Evolutionary conservation across 2,329 filamentous ascomycete species (phyloP).

Genomic region (Pseudocercospora fijiensis): DNA sequence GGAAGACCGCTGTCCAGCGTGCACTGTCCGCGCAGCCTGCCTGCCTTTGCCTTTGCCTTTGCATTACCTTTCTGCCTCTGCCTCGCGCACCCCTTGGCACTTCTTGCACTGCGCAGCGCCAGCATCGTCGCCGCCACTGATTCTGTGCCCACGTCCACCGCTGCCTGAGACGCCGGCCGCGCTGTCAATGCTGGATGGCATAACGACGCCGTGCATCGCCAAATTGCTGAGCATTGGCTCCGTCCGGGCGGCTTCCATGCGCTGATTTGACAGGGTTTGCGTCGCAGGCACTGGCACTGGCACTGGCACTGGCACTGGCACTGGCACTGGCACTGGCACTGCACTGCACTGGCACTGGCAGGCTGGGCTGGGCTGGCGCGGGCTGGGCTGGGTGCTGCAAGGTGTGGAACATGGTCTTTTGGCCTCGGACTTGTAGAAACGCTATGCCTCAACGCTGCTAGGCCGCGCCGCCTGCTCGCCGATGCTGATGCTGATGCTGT

Average conservation of each 20-base stretch:
- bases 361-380: too few species aligned
- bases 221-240: constrained; percentile 18
- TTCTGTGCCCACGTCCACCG: constrained; percentile 5
- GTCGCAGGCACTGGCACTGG: too few species aligned
- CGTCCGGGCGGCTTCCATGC: constrained; percentile 20
- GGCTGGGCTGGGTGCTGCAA: constrained; percentile 16
- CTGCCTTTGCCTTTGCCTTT: too few species aligned
- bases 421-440: constrained; percentile 7
- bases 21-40: too few species aligned
- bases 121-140: constrained; percentile 15
- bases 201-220: constrained; percentile 21
- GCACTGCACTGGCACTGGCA: too few species aligned
- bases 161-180: constrained; percentile 18
- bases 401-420: constrained; percentile 19
- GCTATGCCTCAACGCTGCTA: constrained; percentile 8
- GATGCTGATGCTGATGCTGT: too few species aligned
- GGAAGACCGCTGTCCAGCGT: constrained; percentile 19
- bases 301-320: too few species aligned
- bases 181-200: constrained; percentile 19
- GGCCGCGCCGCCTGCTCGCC: background rate
- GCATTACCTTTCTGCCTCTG: constrained; percentile 15
- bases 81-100: background rate
- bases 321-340: too few species aligned
- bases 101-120: background rate
- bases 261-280: constrained; percentile 18